Conservation (phyloP, 768 basidiomycete species). For the Daedaleopsis nitida region DNA sequence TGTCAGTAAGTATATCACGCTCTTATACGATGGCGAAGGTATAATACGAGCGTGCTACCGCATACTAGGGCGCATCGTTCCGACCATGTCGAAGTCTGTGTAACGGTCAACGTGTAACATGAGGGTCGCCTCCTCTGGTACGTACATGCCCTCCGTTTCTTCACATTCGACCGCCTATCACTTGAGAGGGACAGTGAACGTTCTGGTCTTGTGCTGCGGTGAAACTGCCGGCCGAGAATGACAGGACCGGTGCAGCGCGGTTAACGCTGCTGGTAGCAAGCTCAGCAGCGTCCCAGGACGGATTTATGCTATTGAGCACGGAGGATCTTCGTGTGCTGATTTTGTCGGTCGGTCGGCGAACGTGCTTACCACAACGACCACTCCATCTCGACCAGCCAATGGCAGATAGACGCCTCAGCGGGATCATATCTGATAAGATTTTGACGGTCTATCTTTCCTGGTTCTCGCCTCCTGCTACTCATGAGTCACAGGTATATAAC, state of each 20-base stretch:
- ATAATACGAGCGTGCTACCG: too few relatives aligned
- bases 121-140: too few relatives aligned
- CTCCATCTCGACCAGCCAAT: slow-evolving; percentile 1
- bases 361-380: neutral
- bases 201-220: neutral
- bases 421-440: slow-evolving; percentile 20
- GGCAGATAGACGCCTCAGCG: slow-evolving; percentile 16
- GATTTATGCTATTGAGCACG: neutral
- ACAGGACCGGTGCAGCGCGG: neutral
- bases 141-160: neutral
- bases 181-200: too few relatives aligned
- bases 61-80: too few relatives aligned
- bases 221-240: neutral
- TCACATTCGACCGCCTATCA: too few relatives aligned
- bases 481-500: slow-evolving; percentile 19
- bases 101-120: slow-evolving; percentile 3
- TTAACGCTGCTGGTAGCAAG: neutral
- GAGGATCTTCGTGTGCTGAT: neutral
- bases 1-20: too few relatives aligned
- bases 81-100: slow-evolving; percentile 1
- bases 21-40: too few relatives aligned
- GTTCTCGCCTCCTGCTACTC: neutral
- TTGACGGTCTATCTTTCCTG: neutral
- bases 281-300: neutral
- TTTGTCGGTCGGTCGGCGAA: neutral